Percentiles rank a stretch among this genome's conserved stretches.
phyloP scores from a whole-genome alignment of 495 filamentous ascomycete species.

The Xylaria bambusicola region DNA sequence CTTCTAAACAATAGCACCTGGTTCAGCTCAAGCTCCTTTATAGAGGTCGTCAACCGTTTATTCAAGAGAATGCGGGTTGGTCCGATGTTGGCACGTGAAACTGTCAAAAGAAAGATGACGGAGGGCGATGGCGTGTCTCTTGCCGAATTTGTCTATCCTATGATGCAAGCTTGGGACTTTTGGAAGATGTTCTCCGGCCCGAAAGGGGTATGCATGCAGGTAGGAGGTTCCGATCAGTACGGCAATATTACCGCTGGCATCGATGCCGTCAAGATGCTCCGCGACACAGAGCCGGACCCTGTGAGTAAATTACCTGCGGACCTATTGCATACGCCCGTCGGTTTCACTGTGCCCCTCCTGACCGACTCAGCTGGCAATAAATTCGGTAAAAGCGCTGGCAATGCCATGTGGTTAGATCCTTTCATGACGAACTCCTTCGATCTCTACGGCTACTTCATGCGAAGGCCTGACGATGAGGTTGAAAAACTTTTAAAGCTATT shows the following conservation, averaged over 20 bases:
- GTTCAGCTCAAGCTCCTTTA: slow-evolving; percentile 67
- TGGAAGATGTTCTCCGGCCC: slow-evolving; percentile 67
- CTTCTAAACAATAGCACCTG: slow-evolving; percentile 79
- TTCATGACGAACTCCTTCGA: slow-evolving; percentile 80
- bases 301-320: slow-evolving; percentile 28
- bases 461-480: slow-evolving; percentile 77
- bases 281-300: slow-evolving; percentile 53
- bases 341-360: slow-evolving; percentile 86
- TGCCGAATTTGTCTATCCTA: slow-evolving; percentile 88
- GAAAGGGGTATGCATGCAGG: slow-evolving; percentile 74
- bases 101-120: slow-evolving; percentile 78
- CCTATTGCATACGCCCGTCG: slow-evolving; percentile 56
- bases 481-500: slow-evolving; percentile 83
- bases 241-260: slow-evolving; percentile 94
- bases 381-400: slow-evolving; percentile 93
- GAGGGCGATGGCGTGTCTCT: slow-evolving; percentile 89
- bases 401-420: slow-evolving; percentile 89
- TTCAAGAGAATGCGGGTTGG: slow-evolving; percentile 74
- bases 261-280: slow-evolving; percentile 74
- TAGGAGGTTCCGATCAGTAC: slow-evolving; percentile 94
- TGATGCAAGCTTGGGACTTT: slow-evolving; percentile 98
- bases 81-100: slow-evolving; percentile 85
- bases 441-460: slow-evolving; percentile 83
- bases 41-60: slow-evolving; percentile 71
- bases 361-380: slow-evolving; percentile 85